Percentiles rank a stretch among this genome's conserved stretches.
Conservation (phyloP, 202 grass and related monocot genomes). For the Hordeum pubiflorum region DNA sequence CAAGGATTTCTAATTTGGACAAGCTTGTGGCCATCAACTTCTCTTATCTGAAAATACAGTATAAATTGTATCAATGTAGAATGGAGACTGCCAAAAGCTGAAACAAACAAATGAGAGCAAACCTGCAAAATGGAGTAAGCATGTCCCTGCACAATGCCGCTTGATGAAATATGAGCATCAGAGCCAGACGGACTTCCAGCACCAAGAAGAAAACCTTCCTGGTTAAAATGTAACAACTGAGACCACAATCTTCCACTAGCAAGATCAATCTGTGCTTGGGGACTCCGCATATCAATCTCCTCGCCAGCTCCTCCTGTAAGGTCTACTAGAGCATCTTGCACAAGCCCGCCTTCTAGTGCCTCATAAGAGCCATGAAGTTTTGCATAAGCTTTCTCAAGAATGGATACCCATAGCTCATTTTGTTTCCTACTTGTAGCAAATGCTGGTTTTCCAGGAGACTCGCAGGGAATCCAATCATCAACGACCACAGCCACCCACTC, state of each 20-base stretch:
- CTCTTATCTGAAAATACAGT: constrained; percentile 67
- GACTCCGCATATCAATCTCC: constrained; percentile 98
- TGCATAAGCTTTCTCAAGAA: constrained; percentile 96
- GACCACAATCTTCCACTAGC: constrained; percentile 97
- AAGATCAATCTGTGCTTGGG: constrained; percentile 89
- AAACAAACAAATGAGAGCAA: constrained; percentile 14
- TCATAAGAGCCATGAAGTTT: constrained; percentile 99
- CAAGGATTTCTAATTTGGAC: constrained; percentile 98
- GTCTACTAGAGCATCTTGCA: constrained; percentile 98
- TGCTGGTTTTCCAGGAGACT: constrained; percentile 84
- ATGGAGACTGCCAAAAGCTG: not conserved
- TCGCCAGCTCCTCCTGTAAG: constrained; percentile 96
- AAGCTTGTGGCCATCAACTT: constrained; percentile 97
- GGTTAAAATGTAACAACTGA: constrained; percentile 91
- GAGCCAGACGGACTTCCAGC: constrained; percentile 97
- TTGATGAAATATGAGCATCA: constrained; percentile 97
- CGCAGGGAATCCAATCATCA: constrained; percentile 97
- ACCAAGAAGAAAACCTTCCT: constrained; percentile 97
- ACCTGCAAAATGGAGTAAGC: constrained; percentile 99
- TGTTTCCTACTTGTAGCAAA: constrained; percentile 91
- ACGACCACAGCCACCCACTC: constrained; percentile 97
- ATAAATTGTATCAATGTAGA: constrained; percentile 2
- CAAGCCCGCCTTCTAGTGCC: constrained; percentile 94
- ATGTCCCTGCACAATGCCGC: constrained; percentile 98
- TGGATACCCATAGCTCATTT: constrained; percentile 95